phyloP scores from a whole-genome alignment of 257 asterid species.

The Lavandula angustifolia region DNA sequence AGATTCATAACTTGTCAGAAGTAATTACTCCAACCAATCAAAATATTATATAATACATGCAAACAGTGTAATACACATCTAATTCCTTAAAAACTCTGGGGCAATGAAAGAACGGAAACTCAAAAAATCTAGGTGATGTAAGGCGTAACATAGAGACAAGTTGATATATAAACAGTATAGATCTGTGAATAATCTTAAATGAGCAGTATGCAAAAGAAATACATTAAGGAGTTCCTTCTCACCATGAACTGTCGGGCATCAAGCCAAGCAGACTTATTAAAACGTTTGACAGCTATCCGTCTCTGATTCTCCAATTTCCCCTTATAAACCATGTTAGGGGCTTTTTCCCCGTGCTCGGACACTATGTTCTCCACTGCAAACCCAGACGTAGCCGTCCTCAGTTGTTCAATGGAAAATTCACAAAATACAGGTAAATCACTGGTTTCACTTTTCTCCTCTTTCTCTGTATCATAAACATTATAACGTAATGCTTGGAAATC shows the following conservation, averaged over 20 bases:
- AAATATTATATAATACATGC: not conserved
- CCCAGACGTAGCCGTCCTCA: conserved; percentile 79
- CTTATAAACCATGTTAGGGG: conserved; percentile 89
- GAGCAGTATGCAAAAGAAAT: conserved; percentile 9
- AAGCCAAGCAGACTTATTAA: conserved; percentile 88
- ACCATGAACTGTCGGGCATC: conserved; percentile 89
- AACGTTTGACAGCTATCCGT: conserved; percentile 90
- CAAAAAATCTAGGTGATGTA: not conserved
- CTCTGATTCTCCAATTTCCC: conserved; percentile 87
- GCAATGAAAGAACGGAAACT: not conserved
- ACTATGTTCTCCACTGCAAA: conserved; percentile 92
- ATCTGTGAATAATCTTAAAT: not conserved
- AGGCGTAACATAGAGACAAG: not conserved
- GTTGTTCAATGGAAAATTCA: conserved; percentile 81
- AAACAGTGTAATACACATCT: conserved; percentile 11
- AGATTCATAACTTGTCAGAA: not conserved
- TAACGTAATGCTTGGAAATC: not conserved
- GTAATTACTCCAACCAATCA: not conserved
- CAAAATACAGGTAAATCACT: conserved; percentile 77
- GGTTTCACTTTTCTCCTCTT: conserved; percentile 69
- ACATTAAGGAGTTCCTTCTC: conserved; percentile 30
- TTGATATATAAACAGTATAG: not conserved
- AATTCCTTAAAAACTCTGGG: conserved; percentile 4
- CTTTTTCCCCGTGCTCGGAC: conserved; percentile 97
- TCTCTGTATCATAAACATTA: conserved; percentile 44